Evolutionary conservation across 2,329 filamentous ascomycete species (phyloP), one percentile per base, ranked within the genome.

Genomic region (Phialophora macrospora): DNA sequence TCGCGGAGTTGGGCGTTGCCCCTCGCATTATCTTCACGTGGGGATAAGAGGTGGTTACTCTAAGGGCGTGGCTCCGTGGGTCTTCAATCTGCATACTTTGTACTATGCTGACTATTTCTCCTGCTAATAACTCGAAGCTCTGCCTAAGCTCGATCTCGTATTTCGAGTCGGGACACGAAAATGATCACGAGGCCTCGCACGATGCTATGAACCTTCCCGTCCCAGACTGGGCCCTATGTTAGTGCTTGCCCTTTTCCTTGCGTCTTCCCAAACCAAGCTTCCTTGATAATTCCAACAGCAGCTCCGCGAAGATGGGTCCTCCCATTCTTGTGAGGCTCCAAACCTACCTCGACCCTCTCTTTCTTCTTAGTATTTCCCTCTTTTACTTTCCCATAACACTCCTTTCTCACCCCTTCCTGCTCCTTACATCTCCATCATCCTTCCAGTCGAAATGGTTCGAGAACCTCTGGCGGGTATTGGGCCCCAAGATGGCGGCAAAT

Each of bases 381-480:
- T 48, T 28, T 8, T 69, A 69, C 49, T 59, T 69, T 1, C 62
- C 64, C 41, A 44, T 69, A 20, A 68, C 65, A 2, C 14, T 68
- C 17, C 17, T 70, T 14, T 59, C 34, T 14, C 58, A 68, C 30
- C 70, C 70, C 14, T 30, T 69, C 14, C 62, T 71, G 30, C 44
- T 68, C 30, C 22, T 70, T 44, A 59, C 41, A 12, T 65, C 64
- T 14, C 68, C 61, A 0, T 54, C 51, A 7, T 55, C 63, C 24
- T 68, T 72, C 54, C 70, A 62, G 24, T 65, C 70, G 14, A 63
- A 66, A 64, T 72, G 70, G 68, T 71, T 72, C 64, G 65, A 63
- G 51, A 64, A 54, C 46, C 63, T 71, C 61, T 72, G 67, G 67
- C 46, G 44, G 6, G 41, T 67, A 9, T 24, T 71, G 17, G 70